A percentile compares a stretch with the other conserved stretches of the same genome.
Conservation (phyloP, 2,329 filamentous ascomycete species). For the Aspergillus costaricaensis region DNA sequence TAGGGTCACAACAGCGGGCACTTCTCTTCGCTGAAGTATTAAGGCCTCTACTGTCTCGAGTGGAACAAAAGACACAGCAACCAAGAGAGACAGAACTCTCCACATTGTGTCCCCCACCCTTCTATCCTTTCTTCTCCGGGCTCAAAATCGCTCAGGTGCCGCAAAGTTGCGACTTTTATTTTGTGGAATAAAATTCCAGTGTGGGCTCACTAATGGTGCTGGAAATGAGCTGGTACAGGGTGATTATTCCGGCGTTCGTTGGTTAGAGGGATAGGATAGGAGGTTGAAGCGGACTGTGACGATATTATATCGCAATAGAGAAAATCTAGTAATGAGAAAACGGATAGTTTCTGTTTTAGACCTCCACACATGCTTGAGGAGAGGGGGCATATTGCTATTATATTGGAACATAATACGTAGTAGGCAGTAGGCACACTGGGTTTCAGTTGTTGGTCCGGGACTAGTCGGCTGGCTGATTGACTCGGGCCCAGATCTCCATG, state of each 20-base stretch:
- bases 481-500: neutral
- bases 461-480: slow-evolving; percentile 1
- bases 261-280: neutral
- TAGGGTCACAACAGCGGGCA: slow-evolving; percentile 52
- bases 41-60: slow-evolving; percentile 24
- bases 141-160: neutral
- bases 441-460: neutral
- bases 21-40: slow-evolving; percentile 34
- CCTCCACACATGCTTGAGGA: neutral
- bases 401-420: neutral
- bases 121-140: neutral
- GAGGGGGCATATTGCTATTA: neutral
- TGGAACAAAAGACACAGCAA: slow-evolving; percentile 18
- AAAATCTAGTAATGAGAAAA: neutral
- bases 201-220: neutral
- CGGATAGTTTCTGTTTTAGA: neutral
- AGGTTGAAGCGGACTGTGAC: neutral
- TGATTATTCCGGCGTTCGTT: neutral
- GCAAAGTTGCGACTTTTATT: neutral
- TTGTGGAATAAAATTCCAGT: neutral
- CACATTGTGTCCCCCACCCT: slow-evolving; percentile 6
- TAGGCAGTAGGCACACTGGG: neutral
- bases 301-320: neutral
- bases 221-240: neutral
- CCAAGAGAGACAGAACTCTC: slow-evolving; percentile 17